Percentiles rank a stretch among this genome's conserved stretches.
Evolutionary conservation across 2,329 filamentous ascomycete species (phyloP).

Genomic region (Didymella glomerata): DNA sequence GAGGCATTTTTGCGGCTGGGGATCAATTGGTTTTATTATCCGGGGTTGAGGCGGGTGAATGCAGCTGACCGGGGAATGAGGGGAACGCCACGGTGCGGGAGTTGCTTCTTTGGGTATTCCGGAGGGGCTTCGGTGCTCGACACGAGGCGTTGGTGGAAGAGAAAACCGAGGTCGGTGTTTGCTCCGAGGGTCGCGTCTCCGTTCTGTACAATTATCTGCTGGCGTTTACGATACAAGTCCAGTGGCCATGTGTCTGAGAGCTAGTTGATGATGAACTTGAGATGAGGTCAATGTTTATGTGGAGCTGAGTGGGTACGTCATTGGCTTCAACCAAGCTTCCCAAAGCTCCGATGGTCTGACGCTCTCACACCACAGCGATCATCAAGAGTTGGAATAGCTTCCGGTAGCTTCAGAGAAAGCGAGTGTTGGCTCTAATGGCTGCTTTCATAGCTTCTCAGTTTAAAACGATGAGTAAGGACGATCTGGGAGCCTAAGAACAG

Average conservation of each 20-base stretch:
- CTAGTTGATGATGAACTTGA: background rate
- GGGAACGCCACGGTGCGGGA: conserved; percentile 31
- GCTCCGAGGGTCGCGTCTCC: conserved; percentile 24
- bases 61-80: conserved; percentile 24
- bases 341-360: background rate
- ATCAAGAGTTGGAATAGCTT: background rate
- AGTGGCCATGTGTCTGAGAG: background rate
- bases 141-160: conserved; percentile 21
- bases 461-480: too few relatives aligned
- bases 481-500: too few relatives aligned
- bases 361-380: background rate
- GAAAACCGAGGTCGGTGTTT: conserved; percentile 28
- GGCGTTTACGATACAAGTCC: background rate
- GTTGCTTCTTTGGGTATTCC: conserved; percentile 41
- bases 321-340: conserved; percentile 15
- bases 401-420: background rate
- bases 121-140: conserved; percentile 29
- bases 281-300: conserved; percentile 7
- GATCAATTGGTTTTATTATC: conserved; percentile 30
- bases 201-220: background rate
- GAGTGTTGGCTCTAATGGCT: background rate
- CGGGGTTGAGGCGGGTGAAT: conserved; percentile 31
- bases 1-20: conserved; percentile 28
- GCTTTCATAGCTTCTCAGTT: too few relatives aligned
- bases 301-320: conserved; percentile 21